Evolutionary conservation across 805 yeast species (phyloP).

Genomic region (Saturnispora sanitii): DNA sequence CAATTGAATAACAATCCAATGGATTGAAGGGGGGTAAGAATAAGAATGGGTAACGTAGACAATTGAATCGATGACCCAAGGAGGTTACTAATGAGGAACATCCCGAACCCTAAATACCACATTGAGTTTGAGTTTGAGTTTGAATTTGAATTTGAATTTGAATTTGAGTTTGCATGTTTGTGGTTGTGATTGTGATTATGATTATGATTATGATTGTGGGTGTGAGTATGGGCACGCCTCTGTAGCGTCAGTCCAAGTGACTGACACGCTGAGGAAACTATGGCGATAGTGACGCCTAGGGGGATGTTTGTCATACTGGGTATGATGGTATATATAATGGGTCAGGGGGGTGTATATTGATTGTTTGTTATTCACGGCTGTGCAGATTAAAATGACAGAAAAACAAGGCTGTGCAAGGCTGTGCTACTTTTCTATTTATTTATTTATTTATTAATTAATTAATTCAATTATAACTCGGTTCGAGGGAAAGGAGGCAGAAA

Average conservation of each 20-base stretch:
- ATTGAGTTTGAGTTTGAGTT: constrained; percentile 41
- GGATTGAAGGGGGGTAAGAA: constrained; percentile 76
- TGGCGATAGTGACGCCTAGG: constrained; percentile 3
- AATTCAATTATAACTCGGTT: too few relatives aligned
- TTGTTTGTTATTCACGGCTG: too few relatives aligned
- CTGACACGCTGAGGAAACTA: constrained; percentile 4
- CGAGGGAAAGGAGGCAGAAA: neutral
- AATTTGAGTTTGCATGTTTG: too few relatives aligned
- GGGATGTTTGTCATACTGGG: constrained; percentile 5
- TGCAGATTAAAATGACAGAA: too few relatives aligned
- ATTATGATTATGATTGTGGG: constrained; percentile 23
- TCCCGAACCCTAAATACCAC: constrained; percentile 66
- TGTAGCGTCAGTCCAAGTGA: constrained; percentile 5
- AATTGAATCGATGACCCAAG: constrained; percentile 79
- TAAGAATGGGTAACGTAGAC: constrained; percentile 70
- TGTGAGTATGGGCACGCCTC: constrained; percentile 1
- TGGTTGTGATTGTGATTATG: too few relatives aligned
- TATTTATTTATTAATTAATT: too few relatives aligned
- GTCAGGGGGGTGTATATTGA: too few relatives aligned
- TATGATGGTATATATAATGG: too few relatives aligned
- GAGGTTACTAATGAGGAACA: constrained; percentile 66
- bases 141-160: too few relatives aligned
- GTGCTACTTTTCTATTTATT: too few relatives aligned
- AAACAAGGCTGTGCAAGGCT: too few relatives aligned
- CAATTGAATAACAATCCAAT: constrained; percentile 84